A percentile compares a stretch with the other conserved stretches of the same genome.
These are phyloP conservation scores for Colletotrichum scovillei DNA, from an alignment of 2,329 filamentous ascomycete species.

Conservation along the genomic window DNA sequence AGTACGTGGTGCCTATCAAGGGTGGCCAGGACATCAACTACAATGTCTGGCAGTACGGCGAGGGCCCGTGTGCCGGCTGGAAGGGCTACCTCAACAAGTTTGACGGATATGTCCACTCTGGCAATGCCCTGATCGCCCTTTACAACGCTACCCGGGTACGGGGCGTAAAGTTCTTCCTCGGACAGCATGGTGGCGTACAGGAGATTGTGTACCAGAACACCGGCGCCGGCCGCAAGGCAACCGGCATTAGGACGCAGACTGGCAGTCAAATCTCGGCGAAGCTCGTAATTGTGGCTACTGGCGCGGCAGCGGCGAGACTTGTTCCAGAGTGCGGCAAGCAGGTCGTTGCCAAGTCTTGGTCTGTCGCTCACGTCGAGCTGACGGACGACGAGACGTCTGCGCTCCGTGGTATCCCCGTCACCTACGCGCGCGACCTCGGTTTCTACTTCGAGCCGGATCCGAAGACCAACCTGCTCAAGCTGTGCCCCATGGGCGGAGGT, in stretches of 20 bases:
- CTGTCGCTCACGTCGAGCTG: constrained; percentile 69
- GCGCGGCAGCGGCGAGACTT: constrained; percentile 60
- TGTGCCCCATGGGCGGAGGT: constrained; percentile 69
- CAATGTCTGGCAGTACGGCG: constrained; percentile 58
- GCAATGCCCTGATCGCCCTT: constrained; percentile 60
- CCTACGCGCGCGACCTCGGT: constrained; percentile 69
- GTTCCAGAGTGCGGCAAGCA: constrained; percentile 60
- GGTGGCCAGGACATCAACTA: constrained; percentile 52
- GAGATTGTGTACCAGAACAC: constrained; percentile 41
- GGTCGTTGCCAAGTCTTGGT: constrained; percentile 67
- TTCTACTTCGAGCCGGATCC: constrained; percentile 76
- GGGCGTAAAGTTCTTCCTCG: constrained; percentile 52
- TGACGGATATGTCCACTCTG: constrained; percentile 68
- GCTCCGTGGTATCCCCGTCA: constrained; percentile 69
- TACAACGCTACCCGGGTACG: constrained; percentile 52
- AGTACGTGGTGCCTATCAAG: constrained; percentile 43
- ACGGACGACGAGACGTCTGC: constrained; percentile 63
- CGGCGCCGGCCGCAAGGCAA: not conserved
- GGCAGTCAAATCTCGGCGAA: constrained; percentile 35
- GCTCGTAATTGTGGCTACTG: constrained; percentile 62
- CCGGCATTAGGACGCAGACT: constrained; percentile 13
- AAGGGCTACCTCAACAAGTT: constrained; percentile 68
- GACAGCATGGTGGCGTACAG: constrained; percentile 41
- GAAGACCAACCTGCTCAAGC: constrained; percentile 66
- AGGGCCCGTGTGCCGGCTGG: constrained; percentile 62